Evolutionary conservation across 2,329 filamentous ascomycete genomes (phyloP).

Genomic region (Fusarium falciforme): DNA sequence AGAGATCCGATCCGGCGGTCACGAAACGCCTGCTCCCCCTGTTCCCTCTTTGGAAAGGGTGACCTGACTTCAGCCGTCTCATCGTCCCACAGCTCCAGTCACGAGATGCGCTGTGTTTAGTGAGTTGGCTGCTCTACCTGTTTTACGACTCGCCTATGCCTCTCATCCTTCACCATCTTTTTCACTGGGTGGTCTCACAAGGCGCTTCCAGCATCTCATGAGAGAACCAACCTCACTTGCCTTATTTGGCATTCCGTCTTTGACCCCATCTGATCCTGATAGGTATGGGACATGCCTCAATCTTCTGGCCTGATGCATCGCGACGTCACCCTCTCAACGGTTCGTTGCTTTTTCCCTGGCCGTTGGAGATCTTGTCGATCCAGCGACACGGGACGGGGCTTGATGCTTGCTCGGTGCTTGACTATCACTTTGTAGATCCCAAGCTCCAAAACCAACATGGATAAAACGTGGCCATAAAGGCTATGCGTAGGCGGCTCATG

Average conservation of each 20-base stretch:
- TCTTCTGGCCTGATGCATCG: slow-evolving; percentile 3
- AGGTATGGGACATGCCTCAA: neutral
- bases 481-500: slow-evolving; percentile 17
- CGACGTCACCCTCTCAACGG: slow-evolving; percentile 22
- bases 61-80: slow-evolving; percentile 31
- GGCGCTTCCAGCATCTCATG: neutral
- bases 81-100: slow-evolving; percentile 32
- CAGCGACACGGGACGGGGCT: slow-evolving; percentile 3
- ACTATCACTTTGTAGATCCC: slow-evolving; percentile 10
- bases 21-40: neutral
- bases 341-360: slow-evolving; percentile 22
- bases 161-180: slow-evolving; percentile 19
- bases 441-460: neutral
- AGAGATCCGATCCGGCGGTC: slow-evolving; percentile 1
- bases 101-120: slow-evolving; percentile 25
- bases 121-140: slow-evolving; percentile 6
- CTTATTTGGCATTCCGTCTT: slow-evolving; percentile 1
- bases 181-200: slow-evolving; percentile 2
- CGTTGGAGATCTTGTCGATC: slow-evolving; percentile 35
- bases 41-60: slow-evolving; percentile 7
- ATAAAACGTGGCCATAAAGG: slow-evolving; percentile 26
- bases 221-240: neutral
- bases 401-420: slow-evolving; percentile 11
- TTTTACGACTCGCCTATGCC: slow-evolving; percentile 8
- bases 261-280: neutral